These are phyloP conservation scores for Vinca minor DNA, from an alignment of 257 asterid genomes.

Conservation along the genomic window DNA sequence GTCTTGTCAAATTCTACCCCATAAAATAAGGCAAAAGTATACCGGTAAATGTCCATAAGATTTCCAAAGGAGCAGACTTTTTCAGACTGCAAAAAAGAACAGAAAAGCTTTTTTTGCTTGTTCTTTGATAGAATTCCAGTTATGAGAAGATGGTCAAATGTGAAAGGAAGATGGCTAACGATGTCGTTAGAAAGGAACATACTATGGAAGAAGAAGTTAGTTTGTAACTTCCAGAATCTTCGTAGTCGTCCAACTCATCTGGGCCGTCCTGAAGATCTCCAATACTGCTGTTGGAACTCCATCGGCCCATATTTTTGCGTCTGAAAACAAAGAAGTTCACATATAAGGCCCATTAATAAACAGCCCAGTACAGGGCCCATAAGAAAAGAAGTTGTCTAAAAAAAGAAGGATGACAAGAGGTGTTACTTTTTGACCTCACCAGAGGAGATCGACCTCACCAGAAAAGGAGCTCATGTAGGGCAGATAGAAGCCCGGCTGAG, in stretches of 20 bases:
- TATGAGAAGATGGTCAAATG: constrained; percentile 1
- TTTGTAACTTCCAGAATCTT: constrained; percentile 26
- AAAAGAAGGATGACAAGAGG: background rate
- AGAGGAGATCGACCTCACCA: no score
- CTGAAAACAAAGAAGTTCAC: background rate
- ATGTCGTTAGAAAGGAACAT: constrained; percentile 14
- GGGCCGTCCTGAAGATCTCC: constrained; percentile 13
- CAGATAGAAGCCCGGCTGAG: no score
- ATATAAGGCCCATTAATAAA: no score
- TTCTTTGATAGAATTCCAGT: background rate
- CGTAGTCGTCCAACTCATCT: constrained; percentile 20
- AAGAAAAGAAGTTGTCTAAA: background rate
- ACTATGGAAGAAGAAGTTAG: constrained; percentile 13
- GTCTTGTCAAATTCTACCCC: no score
- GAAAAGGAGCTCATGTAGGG: no score
- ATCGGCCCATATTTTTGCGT: constrained; percentile 11
- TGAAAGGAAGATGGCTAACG: constrained; percentile 10
- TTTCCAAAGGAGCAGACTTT: background rate
- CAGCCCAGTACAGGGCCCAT: background rate
- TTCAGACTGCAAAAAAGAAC: background rate
- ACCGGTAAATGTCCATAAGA: background rate
- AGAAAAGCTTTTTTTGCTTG: background rate
- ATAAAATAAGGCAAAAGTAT: no score
- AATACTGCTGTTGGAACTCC: constrained; percentile 7
- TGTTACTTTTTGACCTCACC: no score